Percentiles rank a stretch among this genome's conserved stretches.
phyloP scores from a whole-genome alignment of 257 asterid species.

The Solanum arcanum region DNA sequence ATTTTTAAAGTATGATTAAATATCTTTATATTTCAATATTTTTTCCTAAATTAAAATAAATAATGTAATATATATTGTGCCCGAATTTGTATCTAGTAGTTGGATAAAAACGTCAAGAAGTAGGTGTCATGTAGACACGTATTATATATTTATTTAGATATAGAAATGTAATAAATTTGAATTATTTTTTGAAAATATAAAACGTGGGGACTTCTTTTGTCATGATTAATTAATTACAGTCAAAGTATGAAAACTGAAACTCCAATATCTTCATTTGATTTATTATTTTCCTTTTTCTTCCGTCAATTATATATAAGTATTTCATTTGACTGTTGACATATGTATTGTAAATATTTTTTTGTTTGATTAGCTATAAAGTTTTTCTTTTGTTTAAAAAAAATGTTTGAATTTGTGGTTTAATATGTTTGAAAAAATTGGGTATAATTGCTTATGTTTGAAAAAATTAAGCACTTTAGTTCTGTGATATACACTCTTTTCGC shows the following conservation, averaged over 20 bases:
- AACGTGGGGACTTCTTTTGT: not conserved
- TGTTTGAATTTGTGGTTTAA: not conserved
- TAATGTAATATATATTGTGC: not conserved
- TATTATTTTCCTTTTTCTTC: not conserved
- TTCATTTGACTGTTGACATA: not conserved
- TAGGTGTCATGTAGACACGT: not conserved
- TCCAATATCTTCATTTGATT: not conserved
- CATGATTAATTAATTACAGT: not conserved
- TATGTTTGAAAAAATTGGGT: not conserved
- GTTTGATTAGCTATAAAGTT: not conserved
- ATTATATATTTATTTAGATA: not conserved
- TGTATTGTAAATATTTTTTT: no score
- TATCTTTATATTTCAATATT: no score
- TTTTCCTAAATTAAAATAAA: not conserved
- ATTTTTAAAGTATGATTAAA: no score
- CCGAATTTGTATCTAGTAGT: not conserved
- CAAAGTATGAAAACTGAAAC: not conserved
- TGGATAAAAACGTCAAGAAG: not conserved
- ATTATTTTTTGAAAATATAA: not conserved
- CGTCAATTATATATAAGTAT: not conserved
- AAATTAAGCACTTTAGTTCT: not conserved
- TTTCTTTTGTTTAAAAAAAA: not conserved
- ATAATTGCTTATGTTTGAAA: not conserved
- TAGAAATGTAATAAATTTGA: not conserved
- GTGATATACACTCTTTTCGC: not conserved